These are phyloP conservation scores for Huntiella decipiens DNA, from an alignment of 2,329 filamentous ascomycete genomes.

Conservation along the genomic window DNA sequence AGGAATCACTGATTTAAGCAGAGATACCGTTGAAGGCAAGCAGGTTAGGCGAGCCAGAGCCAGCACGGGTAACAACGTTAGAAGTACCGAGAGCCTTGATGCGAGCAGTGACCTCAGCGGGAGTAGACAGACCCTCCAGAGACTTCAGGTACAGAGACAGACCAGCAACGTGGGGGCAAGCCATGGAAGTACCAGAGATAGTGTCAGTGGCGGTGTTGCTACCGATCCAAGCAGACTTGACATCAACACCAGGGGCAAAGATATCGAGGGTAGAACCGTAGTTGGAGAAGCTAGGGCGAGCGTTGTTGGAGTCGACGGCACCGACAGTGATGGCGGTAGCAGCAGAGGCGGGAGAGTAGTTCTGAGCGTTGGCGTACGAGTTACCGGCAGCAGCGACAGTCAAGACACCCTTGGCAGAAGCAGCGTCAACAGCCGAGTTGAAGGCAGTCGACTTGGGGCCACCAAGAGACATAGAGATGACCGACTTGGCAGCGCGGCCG, in stretches of 20 bases:
- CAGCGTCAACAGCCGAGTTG: slow-evolving; percentile 29
- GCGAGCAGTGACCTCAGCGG: slow-evolving; percentile 27
- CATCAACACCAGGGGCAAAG: slow-evolving; percentile 28
- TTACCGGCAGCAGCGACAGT: slow-evolving; percentile 38
- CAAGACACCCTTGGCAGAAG: slow-evolving; percentile 28
- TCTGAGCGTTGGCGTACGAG: slow-evolving; percentile 19
- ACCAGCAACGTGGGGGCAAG: slow-evolving; percentile 40
- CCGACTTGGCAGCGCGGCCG: slow-evolving; percentile 23
- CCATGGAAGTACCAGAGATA: slow-evolving; percentile 41
- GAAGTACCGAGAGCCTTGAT: slow-evolving; percentile 25
- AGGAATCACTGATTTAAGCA: neutral
- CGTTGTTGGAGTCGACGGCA: slow-evolving; percentile 23
- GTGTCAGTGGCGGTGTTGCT: slow-evolving; percentile 18
- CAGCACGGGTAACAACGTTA: slow-evolving; percentile 23
- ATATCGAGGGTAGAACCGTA: slow-evolving; percentile 29
- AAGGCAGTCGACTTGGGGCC: slow-evolving; percentile 25
- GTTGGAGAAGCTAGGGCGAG: slow-evolving; percentile 28
- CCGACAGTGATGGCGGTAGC: slow-evolving; percentile 33
- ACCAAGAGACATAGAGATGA: slow-evolving; percentile 38
- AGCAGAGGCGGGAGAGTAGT: slow-evolving; percentile 29
- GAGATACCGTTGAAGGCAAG: slow-evolving; percentile 34
- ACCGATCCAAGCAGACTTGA: slow-evolving; percentile 29
- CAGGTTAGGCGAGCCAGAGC: slow-evolving; percentile 28
- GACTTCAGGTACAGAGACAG: slow-evolving; percentile 28
- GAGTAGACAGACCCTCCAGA: slow-evolving; percentile 23